These are phyloP conservation scores for Guadua angustifolia DNA, from an alignment of 176 grass and related monocot genomes.

Conservation along the genomic window DNA sequence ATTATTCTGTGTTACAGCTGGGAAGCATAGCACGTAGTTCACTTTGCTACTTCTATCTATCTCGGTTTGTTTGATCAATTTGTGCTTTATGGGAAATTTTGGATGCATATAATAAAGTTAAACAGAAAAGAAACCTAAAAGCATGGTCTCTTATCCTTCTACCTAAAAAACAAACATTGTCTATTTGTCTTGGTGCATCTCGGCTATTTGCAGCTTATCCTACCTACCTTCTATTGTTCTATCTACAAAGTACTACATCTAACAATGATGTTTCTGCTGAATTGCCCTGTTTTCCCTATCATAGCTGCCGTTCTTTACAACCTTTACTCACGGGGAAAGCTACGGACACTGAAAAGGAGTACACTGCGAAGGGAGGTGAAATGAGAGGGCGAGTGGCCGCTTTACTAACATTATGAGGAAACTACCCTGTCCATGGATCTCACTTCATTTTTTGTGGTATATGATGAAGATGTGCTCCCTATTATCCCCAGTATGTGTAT, in stretches of 20 bases:
- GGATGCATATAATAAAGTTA: not conserved
- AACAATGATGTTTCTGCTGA: slow-evolving; percentile 17
- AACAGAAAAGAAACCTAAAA: not conserved
- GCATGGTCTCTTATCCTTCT: not conserved
- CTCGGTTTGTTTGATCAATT: not conserved
- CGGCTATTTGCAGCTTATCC: not conserved
- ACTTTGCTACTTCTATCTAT: not conserved
- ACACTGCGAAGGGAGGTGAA: not conserved
- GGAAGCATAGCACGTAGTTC: not conserved
- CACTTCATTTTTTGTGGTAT: too few relatives aligned
- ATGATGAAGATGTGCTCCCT: not conserved
- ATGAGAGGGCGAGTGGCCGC: not conserved
- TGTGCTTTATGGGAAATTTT: not conserved
- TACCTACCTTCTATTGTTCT: not conserved
- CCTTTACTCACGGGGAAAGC: not conserved
- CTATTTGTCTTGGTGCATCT: not conserved
- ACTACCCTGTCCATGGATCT: too few relatives aligned
- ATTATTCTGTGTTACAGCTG: too few relatives aligned
- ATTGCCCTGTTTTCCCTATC: not conserved
- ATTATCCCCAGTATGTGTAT: too few relatives aligned
- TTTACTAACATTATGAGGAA: not conserved
- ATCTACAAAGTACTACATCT: not conserved
- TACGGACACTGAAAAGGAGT: not conserved
- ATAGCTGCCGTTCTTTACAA: not conserved
- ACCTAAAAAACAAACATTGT: not conserved